Evolutionary conservation across 768 basidiomycete species (phyloP).

Genomic region (Naganishia kalamii): DNA sequence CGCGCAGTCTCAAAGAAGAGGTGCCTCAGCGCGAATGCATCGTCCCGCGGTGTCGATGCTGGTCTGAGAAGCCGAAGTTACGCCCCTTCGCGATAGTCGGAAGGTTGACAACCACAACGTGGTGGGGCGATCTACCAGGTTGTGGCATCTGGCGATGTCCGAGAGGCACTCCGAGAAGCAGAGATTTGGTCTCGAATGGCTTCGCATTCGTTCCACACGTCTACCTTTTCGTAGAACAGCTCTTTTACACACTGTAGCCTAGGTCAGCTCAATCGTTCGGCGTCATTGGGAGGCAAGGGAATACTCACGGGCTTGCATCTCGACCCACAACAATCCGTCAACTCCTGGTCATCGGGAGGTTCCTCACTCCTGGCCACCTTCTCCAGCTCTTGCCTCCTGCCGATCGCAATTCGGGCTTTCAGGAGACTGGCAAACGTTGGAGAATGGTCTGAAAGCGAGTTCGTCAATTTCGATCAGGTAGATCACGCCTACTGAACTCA

Average conservation of each 20-base stretch:
- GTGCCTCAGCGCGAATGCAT: too few relatives aligned
- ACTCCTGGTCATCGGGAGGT: neutral
- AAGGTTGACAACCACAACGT: too few relatives aligned
- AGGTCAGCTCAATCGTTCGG: neutral
- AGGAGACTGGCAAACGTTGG: constrained; percentile 7
- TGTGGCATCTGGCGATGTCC: neutral
- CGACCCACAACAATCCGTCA: constrained; percentile 10
- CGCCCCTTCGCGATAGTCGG: neutral
- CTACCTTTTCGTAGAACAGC: constrained; percentile 13
- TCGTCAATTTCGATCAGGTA: neutral
- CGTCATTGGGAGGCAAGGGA: neutral
- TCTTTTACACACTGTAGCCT: neutral
- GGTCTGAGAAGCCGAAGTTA: neutral
- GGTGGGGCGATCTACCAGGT: neutral
- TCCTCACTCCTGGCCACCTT: constrained; percentile 7
- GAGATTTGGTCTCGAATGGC: neutral
- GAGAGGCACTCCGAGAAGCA: neutral
- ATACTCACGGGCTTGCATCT: constrained; percentile 6
- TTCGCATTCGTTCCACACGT: constrained; percentile 12
- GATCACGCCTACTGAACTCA: neutral
- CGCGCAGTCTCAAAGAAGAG: too few relatives aligned
- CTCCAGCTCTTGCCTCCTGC: constrained; percentile 17
- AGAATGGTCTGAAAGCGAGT: neutral
- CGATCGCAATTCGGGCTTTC: neutral
- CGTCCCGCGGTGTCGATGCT: neutral